A percentile compares a stretch with the other conserved stretches of the same genome.
These are phyloP conservation scores for Termitomyces titanicus DNA, from an alignment of 768 basidiomycete genomes.

Conservation along the genomic window DNA sequence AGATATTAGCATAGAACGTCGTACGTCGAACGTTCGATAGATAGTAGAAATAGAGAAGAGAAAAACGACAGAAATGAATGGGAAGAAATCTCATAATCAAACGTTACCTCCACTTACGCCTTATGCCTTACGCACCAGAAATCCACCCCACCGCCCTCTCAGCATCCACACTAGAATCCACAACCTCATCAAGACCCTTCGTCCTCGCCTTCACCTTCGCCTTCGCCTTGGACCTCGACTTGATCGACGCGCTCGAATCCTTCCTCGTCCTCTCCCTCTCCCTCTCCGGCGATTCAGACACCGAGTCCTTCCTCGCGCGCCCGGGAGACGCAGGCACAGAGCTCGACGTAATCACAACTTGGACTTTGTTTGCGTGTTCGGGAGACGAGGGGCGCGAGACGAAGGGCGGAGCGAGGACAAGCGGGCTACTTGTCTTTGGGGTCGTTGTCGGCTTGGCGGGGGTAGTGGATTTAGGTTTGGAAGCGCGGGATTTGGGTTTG, in stretches of 20 bases:
- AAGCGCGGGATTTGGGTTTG: slow-evolving; percentile 14
- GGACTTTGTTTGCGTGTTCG: slow-evolving; percentile 5
- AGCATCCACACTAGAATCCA: slow-evolving; percentile 32
- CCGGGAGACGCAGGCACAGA: slow-evolving; percentile 3
- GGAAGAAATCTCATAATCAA: too few relatives aligned
- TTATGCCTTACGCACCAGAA: not conserved
- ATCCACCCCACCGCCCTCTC: slow-evolving; percentile 16
- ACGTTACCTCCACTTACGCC: too few relatives aligned
- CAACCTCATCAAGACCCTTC: slow-evolving; percentile 25
- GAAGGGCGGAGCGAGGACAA: slow-evolving; percentile 17
- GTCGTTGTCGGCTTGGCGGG: not conserved
- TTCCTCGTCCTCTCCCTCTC: slow-evolving; percentile 1
- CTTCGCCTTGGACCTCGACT: slow-evolving; percentile 4
- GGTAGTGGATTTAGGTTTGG: slow-evolving; percentile 13
- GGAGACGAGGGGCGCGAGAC: slow-evolving; percentile 6
- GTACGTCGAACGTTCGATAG: not conserved
- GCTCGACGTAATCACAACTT: slow-evolving; percentile 8
- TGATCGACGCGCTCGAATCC: slow-evolving; percentile 5
- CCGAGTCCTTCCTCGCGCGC: slow-evolving; percentile 1
- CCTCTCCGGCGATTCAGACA: slow-evolving; percentile 1
- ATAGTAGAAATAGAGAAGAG: not conserved
- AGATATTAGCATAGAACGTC: not conserved
- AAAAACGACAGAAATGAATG: too few relatives aligned
- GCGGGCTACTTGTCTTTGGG: slow-evolving; percentile 17
- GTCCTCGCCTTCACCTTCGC: slow-evolving; percentile 10